Evolutionary conservation across 176 grass and related monocot species (phyloP).

Genomic region (Ampelocalamus luodianensis): DNA sequence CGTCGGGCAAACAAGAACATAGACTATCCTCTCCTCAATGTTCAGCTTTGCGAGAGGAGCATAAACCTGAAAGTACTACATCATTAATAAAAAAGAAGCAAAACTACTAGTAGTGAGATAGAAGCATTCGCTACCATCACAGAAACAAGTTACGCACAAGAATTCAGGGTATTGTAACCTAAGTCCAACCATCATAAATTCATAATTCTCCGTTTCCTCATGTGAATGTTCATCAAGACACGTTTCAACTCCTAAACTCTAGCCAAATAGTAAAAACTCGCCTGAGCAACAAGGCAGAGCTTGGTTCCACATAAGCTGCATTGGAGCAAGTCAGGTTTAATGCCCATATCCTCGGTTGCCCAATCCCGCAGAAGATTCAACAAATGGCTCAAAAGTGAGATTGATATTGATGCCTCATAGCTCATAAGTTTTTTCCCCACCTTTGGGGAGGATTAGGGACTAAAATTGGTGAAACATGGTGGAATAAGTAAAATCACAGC

Average conservation of each 20-base stretch:
- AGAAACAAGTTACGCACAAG: neutral
- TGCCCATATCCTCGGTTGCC: conserved; percentile 50
- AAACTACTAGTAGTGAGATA: conserved; percentile 3
- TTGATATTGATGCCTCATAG: neutral
- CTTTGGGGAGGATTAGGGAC: neutral
- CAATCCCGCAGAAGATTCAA: conserved; percentile 62
- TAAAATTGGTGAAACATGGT: neutral
- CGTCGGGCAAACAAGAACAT: conserved; percentile 64
- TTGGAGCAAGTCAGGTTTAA: conserved; percentile 48
- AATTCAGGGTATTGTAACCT: neutral
- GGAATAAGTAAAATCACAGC: neutral
- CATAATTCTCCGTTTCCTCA: neutral
- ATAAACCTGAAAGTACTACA: conserved; percentile 62
- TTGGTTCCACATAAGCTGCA: conserved; percentile 71
- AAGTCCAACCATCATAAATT: conserved; percentile 5
- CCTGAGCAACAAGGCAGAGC: conserved; percentile 83
- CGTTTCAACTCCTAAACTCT: neutral
- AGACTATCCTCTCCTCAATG: conserved; percentile 71
- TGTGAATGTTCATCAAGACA: neutral
- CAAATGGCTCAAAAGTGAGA: conserved; percentile 14
- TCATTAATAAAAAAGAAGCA: neutral
- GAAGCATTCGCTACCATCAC: neutral
- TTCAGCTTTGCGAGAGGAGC: conserved; percentile 58
- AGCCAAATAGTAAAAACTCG: conserved; percentile 31
- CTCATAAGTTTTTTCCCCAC: neutral